These are phyloP conservation scores for Serendipita sp. DNA, from an alignment of 768 basidiomycete genomes.

Conservation along the genomic window DNA sequence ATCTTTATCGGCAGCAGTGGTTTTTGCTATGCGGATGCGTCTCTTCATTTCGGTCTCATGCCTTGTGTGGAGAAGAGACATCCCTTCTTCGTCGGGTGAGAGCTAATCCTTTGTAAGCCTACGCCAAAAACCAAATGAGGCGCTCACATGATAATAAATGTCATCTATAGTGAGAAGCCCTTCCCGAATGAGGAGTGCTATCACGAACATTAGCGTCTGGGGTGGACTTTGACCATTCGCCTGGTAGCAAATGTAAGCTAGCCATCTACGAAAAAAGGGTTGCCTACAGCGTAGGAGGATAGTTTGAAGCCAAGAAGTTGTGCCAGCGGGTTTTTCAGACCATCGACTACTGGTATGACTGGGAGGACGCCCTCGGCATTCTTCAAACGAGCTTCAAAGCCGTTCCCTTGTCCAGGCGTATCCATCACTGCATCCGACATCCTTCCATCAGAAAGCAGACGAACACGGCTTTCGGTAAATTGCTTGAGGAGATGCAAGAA, in stretches of 20 bases:
- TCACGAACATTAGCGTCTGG: constrained; percentile 58
- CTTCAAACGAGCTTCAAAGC: constrained; percentile 7
- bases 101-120: constrained; percentile 28
- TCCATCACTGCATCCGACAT: background rate
- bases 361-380: constrained; percentile 12
- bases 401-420: background rate
- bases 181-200: constrained; percentile 80
- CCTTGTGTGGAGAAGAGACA: constrained; percentile 49
- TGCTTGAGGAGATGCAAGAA: constrained; percentile 73
- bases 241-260: background rate
- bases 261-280: background rate
- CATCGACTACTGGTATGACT: background rate
- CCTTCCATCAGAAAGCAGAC: background rate
- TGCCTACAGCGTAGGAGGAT: constrained; percentile 64
- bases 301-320: constrained; percentile 99
- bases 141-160: constrained; percentile 76
- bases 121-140: background rate
- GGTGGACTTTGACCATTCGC: constrained; percentile 38
- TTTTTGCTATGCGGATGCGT: constrained; percentile 51
- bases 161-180: constrained; percentile 77
- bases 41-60: constrained; percentile 46
- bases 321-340: constrained; percentile 21
- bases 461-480: constrained; percentile 55
- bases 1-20: constrained; percentile 70
- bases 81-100: constrained; percentile 56